These are phyloP conservation scores for Angomonas ambiguus DNA, from an alignment of 208 protist genomes.

Conservation along the genomic window DNA sequence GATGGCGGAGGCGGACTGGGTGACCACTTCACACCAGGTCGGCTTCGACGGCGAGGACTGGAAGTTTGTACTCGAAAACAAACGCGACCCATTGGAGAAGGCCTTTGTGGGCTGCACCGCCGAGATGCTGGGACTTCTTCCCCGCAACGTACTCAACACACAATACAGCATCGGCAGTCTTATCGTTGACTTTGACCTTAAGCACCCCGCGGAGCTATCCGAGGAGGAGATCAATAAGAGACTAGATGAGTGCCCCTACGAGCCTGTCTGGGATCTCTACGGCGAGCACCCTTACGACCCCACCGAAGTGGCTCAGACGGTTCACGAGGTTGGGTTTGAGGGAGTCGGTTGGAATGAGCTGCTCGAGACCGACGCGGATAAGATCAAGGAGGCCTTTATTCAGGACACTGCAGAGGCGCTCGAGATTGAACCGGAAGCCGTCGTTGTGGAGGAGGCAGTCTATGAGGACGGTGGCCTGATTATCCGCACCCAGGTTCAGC, in stretches of 20 bases:
- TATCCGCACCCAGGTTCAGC: conserved; percentile 24
- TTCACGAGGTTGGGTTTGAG: conserved; percentile 31
- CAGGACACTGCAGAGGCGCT: conserved; percentile 25
- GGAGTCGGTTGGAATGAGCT: conserved; percentile 30
- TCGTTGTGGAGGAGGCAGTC: conserved; percentile 18
- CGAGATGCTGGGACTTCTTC: conserved; percentile 33
- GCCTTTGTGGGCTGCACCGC: conserved; percentile 30
- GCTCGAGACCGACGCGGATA: conserved; percentile 13
- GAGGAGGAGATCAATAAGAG: conserved; percentile 30
- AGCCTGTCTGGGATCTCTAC: conserved; percentile 31
- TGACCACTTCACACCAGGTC: conserved; percentile 45
- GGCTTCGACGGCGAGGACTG: conserved; percentile 55
- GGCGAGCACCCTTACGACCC: conserved; percentile 31
- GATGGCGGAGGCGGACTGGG: conserved; percentile 20
- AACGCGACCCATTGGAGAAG: conserved; percentile 15
- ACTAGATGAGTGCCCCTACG: conserved; percentile 37
- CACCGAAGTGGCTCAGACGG: conserved; percentile 14
- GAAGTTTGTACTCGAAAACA: conserved; percentile 28
- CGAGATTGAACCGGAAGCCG: conserved; percentile 12
- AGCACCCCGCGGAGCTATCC: conserved; percentile 34
- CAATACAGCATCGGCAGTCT: conserved; percentile 23
- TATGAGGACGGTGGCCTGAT: conserved; percentile 26
- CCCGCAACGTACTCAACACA: conserved; percentile 28
- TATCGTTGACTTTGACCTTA: conserved; percentile 32
- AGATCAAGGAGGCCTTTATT: conserved; percentile 23